Evolutionary conservation across 257 asterid genomes (phyloP).

Genomic region (Solanum ossicruentum): DNA sequence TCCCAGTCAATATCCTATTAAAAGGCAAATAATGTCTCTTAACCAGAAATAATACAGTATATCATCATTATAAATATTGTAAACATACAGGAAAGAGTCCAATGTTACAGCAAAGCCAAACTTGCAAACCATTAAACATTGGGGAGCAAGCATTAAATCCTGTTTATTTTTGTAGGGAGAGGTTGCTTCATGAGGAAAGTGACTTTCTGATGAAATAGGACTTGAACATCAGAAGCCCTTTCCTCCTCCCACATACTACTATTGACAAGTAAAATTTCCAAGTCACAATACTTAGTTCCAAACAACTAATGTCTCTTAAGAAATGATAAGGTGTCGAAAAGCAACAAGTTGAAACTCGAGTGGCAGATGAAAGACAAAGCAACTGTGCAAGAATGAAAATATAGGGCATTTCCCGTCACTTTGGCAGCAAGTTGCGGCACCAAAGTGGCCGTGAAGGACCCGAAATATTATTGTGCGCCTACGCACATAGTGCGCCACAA

Average conservation of each 20-base stretch:
- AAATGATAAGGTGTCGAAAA: too few relatives aligned
- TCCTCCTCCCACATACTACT: neutral
- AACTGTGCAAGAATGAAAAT: neutral
- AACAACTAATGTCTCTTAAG: too few relatives aligned
- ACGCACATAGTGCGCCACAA: slow-evolving; percentile 26
- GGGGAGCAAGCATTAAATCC: neutral
- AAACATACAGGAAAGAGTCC: too few relatives aligned
- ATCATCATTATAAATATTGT: too few relatives aligned
- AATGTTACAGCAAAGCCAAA: too few relatives aligned
- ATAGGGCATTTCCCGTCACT: slow-evolving; percentile 47
- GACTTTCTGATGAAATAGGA: neutral
- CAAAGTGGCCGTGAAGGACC: slow-evolving; percentile 42
- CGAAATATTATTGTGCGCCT: slow-evolving; percentile 16
- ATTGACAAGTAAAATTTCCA: neutral
- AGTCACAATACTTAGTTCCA: neutral
- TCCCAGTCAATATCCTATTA: too few relatives aligned
- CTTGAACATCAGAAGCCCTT: neutral
- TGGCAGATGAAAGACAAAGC: neutral
- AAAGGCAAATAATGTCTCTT: too few relatives aligned
- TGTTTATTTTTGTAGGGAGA: neutral
- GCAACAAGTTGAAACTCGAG: neutral
- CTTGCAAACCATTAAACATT: too few relatives aligned
- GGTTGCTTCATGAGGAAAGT: neutral
- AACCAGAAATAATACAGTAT: too few relatives aligned
- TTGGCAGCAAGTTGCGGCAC: slow-evolving; percentile 32